These are phyloP conservation scores for Neurospora africana DNA, from an alignment of 495 filamentous ascomycete species.

Conservation along the genomic window DNA sequence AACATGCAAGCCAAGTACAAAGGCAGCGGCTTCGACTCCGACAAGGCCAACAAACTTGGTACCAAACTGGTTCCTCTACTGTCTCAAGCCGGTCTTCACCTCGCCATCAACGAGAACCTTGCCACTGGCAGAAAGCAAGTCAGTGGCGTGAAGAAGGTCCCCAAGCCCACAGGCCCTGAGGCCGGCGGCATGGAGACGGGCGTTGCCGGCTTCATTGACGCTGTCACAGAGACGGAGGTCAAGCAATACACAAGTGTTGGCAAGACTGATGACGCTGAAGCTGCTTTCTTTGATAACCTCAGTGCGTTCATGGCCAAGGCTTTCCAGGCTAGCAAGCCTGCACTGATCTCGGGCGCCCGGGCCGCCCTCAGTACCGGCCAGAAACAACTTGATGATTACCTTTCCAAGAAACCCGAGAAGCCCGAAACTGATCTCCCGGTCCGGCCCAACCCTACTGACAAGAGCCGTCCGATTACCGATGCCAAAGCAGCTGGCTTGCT, in stretches of 20 bases:
- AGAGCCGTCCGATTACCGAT: neutral
- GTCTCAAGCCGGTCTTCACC: neutral
- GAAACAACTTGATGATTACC: neutral
- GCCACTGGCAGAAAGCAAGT: neutral
- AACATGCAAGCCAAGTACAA: neutral
- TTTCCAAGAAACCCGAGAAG: neutral
- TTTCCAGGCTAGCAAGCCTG: neutral
- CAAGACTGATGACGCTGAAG: neutral
- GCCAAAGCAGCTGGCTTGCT: neutral
- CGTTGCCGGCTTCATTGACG: neutral
- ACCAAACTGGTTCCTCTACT: neutral
- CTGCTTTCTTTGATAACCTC: neutral
- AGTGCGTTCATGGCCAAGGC: neutral
- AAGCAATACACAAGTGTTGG: no score
- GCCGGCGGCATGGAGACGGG: no score
- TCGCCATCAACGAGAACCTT: neutral
- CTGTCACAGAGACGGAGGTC: neutral
- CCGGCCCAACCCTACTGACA: neutral
- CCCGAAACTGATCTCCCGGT: neutral
- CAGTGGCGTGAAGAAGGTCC: neutral
- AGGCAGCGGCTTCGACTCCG: neutral
- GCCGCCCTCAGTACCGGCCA: neutral
- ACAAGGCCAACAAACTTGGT: neutral
- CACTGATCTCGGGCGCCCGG: neutral
- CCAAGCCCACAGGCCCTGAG: neutral